These are phyloP conservation scores for Trichoderma virens DNA, from an alignment of 495 filamentous ascomycete species.

Conservation along the genomic window DNA sequence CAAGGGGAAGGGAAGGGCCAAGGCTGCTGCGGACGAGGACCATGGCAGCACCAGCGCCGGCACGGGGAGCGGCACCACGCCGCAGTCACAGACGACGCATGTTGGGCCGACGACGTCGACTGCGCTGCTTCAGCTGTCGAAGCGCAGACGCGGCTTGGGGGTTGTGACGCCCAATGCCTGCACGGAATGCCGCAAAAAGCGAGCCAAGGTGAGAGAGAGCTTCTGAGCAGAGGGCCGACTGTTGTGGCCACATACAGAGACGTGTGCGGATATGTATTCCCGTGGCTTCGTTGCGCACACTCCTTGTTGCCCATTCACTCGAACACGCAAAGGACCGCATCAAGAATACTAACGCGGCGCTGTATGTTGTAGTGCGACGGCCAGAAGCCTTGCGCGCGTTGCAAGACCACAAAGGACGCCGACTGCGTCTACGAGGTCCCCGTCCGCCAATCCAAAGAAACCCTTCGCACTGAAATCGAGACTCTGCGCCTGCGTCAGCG, in stretches of 20 bases:
- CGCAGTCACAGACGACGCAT: constrained; percentile 12
- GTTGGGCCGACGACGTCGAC: constrained; percentile 8
- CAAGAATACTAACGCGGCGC: no score
- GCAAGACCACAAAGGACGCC: constrained; percentile 37
- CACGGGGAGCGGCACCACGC: constrained; percentile 5
- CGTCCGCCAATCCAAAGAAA: constrained; percentile 47
- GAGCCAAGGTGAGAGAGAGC: constrained; percentile 45
- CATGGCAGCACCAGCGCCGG: background rate
- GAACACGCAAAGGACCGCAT: no score
- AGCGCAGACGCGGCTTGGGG: constrained; percentile 41
- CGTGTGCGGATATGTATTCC: no score
- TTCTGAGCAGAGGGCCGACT: no score
- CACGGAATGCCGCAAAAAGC: constrained; percentile 51
- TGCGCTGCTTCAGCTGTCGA: constrained; percentile 23
- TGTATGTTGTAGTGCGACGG: constrained; percentile 42
- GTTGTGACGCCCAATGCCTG: constrained; percentile 49
- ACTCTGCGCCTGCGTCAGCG: constrained; percentile 38
- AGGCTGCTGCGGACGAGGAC: background rate
- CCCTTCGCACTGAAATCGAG: constrained; percentile 45
- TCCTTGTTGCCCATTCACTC: background rate
- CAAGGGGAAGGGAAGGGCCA: background rate
- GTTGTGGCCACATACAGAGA: no score
- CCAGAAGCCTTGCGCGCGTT: constrained; percentile 42
- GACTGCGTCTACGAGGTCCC: constrained; percentile 48
- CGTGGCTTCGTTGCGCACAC: no score